Evolutionary conservation across 345 rosid genomes (phyloP), one percentile per base, ranked within the genome.

Genomic region (Brassica incana): DNA sequence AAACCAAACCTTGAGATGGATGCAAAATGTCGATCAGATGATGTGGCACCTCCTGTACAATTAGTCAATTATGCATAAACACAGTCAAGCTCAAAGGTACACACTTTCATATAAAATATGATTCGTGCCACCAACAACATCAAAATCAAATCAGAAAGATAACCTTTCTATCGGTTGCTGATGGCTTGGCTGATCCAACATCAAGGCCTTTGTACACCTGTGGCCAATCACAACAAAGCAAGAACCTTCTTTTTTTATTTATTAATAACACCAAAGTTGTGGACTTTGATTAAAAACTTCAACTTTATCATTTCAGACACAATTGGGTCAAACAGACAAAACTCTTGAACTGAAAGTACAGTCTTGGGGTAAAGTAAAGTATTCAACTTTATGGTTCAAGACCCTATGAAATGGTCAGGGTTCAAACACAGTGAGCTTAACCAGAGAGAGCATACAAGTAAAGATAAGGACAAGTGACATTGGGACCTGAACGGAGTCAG

Each of bases 121-220:
- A 68, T 69, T 63, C 25, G 52, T 0, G 25, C 20, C 62, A 66
- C 50, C 25, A 23, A 23, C 25, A 23, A 23, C 25, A 23, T 23
- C 25, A 23, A 23, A 2, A 23, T 23, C 25, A 23, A 23, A 23
- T 35, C 48, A 72, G 64, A 79, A 60, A 25, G 68, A 29, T 33
- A 92, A 92, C 98, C 93, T 91, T 87, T 87, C 95, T 87, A 72
- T 91, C 97, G 30, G 60, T 80, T 20, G 36, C 59, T 23, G 95
- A 89, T 85, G 97, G 97, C 73, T 82, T 81, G 8, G 81, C 81
- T 77, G 81, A 77, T 63, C 84, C 84, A 81, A 81, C 76, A 87
- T 91, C 94, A 76, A 95, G 97, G 59, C 97, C 95, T n/a, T 68
- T 82, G 50, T 90, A 94, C 62, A 94, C 97, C 98, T 90, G 89